Conservation (phyloP, 345 rosid species). For the Arabidopsis arenosa region DNA sequence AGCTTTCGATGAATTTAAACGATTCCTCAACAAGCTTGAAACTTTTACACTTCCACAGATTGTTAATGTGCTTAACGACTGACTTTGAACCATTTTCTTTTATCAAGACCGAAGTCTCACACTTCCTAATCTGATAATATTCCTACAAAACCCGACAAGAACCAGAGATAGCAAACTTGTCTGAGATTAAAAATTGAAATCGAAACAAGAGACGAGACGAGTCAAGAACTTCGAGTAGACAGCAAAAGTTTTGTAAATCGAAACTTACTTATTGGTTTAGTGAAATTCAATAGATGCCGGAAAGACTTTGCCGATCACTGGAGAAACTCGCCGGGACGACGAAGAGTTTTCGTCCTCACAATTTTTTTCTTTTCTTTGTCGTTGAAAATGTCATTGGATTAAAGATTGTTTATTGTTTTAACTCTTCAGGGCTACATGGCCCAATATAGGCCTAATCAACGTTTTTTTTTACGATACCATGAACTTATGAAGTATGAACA, state of each 20-base stretch:
- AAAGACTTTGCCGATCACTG: conserved; percentile 28
- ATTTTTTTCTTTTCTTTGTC: neutral
- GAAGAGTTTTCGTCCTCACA: conserved; percentile 45
- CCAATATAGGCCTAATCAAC: neutral
- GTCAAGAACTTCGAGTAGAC: neutral
- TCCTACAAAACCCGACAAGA: conserved; percentile 25
- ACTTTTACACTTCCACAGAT: conserved; percentile 52
- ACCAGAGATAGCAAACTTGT: conserved; percentile 21
- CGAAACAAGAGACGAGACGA: neutral
- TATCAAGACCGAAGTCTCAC: neutral
- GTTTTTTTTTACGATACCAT: no score
- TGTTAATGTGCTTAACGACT: conserved; percentile 57
- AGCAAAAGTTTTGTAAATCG: neutral
- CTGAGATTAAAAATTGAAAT: conserved; percentile 13
- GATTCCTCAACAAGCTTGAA: conserved; percentile 54
- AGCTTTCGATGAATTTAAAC: conserved; percentile 46
- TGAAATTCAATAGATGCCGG: neutral
- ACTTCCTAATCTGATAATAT: conserved; percentile 6
- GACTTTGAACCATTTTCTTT: conserved; percentile 57
- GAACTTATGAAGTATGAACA: neutral
- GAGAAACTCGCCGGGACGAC: conserved; percentile 35
- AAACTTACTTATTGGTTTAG: conserved; percentile 7
- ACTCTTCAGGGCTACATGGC: neutral
- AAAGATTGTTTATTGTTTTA: neutral
- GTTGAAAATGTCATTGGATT: neutral